Evolutionary conservation across 1,284 basidiomycete species (phyloP).

Genomic region (Moniliophthora roreri): DNA sequence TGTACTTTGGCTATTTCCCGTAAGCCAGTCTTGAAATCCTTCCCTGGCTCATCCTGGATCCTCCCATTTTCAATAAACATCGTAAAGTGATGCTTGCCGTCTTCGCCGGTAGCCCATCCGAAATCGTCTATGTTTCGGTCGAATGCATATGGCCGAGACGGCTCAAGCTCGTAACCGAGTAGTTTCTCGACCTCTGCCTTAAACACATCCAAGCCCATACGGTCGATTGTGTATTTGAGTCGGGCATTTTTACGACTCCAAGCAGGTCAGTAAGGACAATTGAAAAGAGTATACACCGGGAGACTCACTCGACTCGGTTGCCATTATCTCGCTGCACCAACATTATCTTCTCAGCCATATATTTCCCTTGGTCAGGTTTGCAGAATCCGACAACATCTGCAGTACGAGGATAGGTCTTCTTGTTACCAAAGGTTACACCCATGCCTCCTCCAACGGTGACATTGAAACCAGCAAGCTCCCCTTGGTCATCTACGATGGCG

Average conservation of each 20-base stretch:
- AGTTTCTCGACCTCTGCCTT: constrained; percentile 89
- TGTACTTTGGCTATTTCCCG: constrained; percentile 92
- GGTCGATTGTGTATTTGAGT: constrained; percentile 96
- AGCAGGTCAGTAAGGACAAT: constrained; percentile 4
- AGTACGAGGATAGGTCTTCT: constrained; percentile 96
- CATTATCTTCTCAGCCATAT: constrained; percentile 93
- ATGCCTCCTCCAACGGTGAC: constrained; percentile 94
- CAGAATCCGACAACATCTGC: constrained; percentile 93
- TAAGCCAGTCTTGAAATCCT: constrained; percentile 92
- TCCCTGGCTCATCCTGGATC: constrained; percentile 88
- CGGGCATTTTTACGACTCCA: constrained; percentile 71
- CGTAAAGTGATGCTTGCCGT: constrained; percentile 91
- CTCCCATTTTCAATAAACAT: constrained; percentile 98
- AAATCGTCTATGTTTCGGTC: constrained; percentile 92
- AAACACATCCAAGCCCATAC: constrained; percentile 87
- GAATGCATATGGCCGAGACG: constrained; percentile 80
- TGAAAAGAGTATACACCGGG: background rate
- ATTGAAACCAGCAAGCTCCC: constrained; percentile 85
- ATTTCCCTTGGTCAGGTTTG: constrained; percentile 82
- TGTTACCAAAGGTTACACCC: constrained; percentile 99
- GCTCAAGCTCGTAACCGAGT: constrained; percentile 78
- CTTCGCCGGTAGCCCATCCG: constrained; percentile 88
- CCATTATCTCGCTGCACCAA: constrained; percentile 94
- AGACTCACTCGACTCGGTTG: constrained; percentile 83
- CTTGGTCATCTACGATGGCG: constrained; percentile 78